Percentiles rank a stretch among this genome's conserved stretches.
These are phyloP conservation scores for Fraxinus baroniana DNA, from an alignment of 305 asterid genomes.

Conservation along the genomic window DNA sequence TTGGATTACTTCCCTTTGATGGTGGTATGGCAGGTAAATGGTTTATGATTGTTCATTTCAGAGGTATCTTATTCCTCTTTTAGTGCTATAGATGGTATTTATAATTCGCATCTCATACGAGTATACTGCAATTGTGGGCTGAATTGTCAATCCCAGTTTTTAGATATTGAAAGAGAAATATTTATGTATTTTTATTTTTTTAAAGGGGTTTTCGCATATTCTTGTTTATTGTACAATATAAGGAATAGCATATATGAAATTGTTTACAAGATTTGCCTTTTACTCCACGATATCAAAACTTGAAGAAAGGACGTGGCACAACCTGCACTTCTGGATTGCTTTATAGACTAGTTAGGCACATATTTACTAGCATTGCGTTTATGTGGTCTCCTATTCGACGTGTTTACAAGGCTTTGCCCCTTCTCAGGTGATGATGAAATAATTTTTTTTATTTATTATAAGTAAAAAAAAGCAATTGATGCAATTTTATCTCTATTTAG, in stretches of 20 bases:
- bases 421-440: neutral
- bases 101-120: neutral
- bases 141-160: neutral
- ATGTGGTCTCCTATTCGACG: neutral
- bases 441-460: neutral
- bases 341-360: neutral
- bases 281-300: neutral
- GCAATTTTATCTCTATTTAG: neutral
- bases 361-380: neutral
- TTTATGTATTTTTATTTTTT: neutral
- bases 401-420: neutral
- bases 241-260: neutral
- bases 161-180: neutral
- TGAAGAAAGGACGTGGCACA: neutral
- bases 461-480: neutral
- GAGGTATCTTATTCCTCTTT: conserved; percentile 15
- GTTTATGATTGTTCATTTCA: conserved; percentile 14
- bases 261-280: neutral
- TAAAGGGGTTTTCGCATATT: neutral
- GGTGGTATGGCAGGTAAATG: conserved; percentile 88
- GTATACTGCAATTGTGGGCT: neutral
- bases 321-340: neutral
- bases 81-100: conserved; percentile 7
- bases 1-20: conserved; percentile 92
- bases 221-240: neutral